These are phyloP conservation scores for Alternaria sp. DNA, from an alignment of 2,329 filamentous ascomycete species.

Conservation along the genomic window DNA sequence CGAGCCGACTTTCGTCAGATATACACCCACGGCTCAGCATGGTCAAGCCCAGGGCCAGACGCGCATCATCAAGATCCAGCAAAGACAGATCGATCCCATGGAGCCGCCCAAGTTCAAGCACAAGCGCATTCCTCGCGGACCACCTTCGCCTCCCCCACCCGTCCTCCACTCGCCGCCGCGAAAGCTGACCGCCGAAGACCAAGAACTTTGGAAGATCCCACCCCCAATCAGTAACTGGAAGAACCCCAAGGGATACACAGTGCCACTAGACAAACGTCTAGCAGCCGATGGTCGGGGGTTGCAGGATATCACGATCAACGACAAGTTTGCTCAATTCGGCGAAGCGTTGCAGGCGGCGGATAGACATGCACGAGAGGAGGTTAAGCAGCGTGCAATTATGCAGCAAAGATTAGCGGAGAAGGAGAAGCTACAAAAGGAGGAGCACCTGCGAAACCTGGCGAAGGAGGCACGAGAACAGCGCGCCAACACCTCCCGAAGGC, in stretches of 20 bases:
- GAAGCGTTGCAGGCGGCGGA: slow-evolving; percentile 95
- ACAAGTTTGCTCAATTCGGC: slow-evolving; percentile 96
- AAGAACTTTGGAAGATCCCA: slow-evolving; percentile 92
- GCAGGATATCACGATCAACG: slow-evolving; percentile 95
- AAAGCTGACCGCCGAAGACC: slow-evolving; percentile 94
- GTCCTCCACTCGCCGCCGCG: slow-evolving; percentile 94
- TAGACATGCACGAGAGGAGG: slow-evolving; percentile 91
- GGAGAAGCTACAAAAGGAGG: slow-evolving; percentile 93
- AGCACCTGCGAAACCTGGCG: slow-evolving; percentile 83
- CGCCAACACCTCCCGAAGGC: slow-evolving; percentile 53
- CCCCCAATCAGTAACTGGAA: slow-evolving; percentile 98
- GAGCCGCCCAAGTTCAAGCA: slow-evolving; percentile 98
- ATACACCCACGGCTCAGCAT: slow-evolving; percentile 97
- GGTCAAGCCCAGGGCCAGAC: slow-evolving; percentile 85
- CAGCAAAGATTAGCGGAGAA: slow-evolving; percentile 96
- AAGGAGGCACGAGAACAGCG: slow-evolving; percentile 91
- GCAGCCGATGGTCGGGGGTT: slow-evolving; percentile 91
- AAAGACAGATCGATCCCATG: slow-evolving; percentile 91
- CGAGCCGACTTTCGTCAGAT: slow-evolving; percentile 92
- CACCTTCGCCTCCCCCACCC: slow-evolving; percentile 89
- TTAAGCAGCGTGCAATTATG: slow-evolving; percentile 90
- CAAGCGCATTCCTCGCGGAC: slow-evolving; percentile 94
- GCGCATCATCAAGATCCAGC: slow-evolving; percentile 97
- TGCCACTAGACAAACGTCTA: slow-evolving; percentile 92
- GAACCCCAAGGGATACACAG: slow-evolving; percentile 97